Conservation (phyloP, 495 filamentous ascomycete species). For the Hypomontagnella monticulosa region DNA sequence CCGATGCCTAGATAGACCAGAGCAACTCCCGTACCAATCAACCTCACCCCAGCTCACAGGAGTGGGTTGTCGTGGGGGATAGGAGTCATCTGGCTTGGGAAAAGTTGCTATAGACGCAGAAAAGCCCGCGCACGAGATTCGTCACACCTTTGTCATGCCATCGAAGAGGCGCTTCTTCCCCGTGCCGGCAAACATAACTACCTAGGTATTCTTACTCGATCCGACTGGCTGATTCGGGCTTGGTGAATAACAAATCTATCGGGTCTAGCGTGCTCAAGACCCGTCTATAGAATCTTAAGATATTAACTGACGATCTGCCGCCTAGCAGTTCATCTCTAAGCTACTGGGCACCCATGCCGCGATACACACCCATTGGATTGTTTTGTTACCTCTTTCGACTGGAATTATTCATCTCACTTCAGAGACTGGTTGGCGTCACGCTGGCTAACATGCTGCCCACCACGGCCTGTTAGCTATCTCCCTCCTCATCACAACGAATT, state of each 20-base stretch:
- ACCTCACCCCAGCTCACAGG: constrained; percentile 20
- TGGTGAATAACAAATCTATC: constrained; percentile 1
- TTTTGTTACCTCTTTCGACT: not conserved
- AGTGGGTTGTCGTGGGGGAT: constrained; percentile 40
- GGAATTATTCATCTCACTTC: not conserved
- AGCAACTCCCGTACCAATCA: constrained; percentile 34
- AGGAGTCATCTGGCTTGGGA: constrained; percentile 21
- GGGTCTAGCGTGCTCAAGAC: not conserved
- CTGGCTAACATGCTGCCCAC: not conserved
- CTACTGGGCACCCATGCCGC: constrained; percentile 8
- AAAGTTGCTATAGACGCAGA: constrained; percentile 13
- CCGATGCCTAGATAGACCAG: constrained; percentile 25
- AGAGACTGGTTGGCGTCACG: not conserved
- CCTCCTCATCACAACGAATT: not conserved
- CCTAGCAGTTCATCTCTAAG: not conserved
- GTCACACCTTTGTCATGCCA: constrained; percentile 19
- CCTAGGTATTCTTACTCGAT: constrained; percentile 1
- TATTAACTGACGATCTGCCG: constrained; percentile 2
- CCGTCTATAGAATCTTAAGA: not conserved
- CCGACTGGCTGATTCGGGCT: not conserved
- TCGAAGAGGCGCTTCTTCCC: not conserved
- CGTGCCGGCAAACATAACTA: constrained; percentile 7
- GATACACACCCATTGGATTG: not conserved
- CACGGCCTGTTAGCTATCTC: not conserved
- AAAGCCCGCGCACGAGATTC: constrained; percentile 17